Base-by-base conservation (phyloP, 805 yeast genomes). In the Schizosaccharomyces cryophilus region DNA sequence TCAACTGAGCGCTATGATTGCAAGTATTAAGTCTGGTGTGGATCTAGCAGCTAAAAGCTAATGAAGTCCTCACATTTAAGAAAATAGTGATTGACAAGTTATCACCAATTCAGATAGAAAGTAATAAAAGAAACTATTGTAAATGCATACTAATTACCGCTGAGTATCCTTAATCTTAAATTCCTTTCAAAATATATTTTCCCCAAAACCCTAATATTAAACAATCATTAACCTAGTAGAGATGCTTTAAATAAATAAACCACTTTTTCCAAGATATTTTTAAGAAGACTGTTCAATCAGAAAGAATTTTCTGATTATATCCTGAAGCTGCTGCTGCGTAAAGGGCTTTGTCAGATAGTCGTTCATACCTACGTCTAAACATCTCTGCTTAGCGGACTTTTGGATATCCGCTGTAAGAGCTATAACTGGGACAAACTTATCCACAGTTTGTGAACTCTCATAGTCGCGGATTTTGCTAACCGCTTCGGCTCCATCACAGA, bases 1-100 rank as follows among this genome's bases (percentile, higher is more conserved):
- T 40, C 96, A 90, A 68, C 79, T 87, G 55, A 85, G 93, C 67
- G 96, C 96, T 1, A 82, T 85, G 61, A 83, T 93, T 61, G 96
- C 95, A 0, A 87, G 83, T 5, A 80, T 93, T 42, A 89, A 88
- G 70, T 73, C 73, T 17, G 83, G 86, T 0, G 71, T 83, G 72
- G 84, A 80, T 42, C 26, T 59, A 24, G 61, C 61, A 3, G 54
- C 38, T 19, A 59, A 42, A 26, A 35, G 7, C 13, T 9, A 56
- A 19, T 45, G 51, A 45, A 24, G 1, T 2, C 9, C 11, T 51
- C n/a, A 24, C 26, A 3, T 6, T 11, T 4, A 19, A 21, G 7
- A 51, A 29, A 26, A 4, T 51, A n/a, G 2, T 24, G 30, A 51
- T 29, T 26, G 1, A 17, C 7, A 24, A 24, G 11, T 24, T 4